Conservation (phyloP, 1,284 basidiomycete genomes). For the Boletus hoseneyae region DNA sequence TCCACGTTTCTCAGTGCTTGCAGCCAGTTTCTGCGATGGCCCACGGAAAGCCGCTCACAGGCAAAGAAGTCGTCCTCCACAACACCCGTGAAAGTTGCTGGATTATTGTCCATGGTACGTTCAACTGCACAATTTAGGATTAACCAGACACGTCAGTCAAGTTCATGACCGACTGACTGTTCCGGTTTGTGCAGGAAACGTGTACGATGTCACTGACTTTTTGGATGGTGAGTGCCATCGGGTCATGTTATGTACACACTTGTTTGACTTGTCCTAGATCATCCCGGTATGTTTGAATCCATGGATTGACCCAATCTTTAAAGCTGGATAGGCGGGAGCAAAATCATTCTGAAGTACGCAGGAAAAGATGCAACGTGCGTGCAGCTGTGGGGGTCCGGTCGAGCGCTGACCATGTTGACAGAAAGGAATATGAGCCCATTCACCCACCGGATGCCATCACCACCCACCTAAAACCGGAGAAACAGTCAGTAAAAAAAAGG, state of each 20-base stretch:
- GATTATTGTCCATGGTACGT: slow-evolving; percentile 83
- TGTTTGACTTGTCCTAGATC: slow-evolving; percentile 42
- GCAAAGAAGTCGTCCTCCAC: slow-evolving; percentile 64
- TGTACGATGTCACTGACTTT: slow-evolving; percentile 79
- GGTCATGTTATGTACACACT: slow-evolving; percentile 4
- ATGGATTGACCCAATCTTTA: neutral
- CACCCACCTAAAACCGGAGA: slow-evolving; percentile 74
- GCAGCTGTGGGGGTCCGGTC: no score
- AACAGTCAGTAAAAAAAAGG: slow-evolving; percentile 50
- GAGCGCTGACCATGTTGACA: slow-evolving; percentile 10
- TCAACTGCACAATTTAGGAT: neutral
- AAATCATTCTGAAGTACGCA: slow-evolving; percentile 67
- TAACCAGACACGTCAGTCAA: neutral
- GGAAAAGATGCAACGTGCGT: slow-evolving; percentile 73
- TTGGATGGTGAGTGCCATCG: slow-evolving; percentile 45
- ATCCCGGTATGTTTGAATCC: slow-evolving; percentile 49
- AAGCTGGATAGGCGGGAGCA: slow-evolving; percentile 47
- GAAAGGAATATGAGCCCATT: slow-evolving; percentile 75
- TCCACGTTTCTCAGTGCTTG: neutral
- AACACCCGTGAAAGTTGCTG: slow-evolving; percentile 75
- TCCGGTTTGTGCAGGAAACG: slow-evolving; percentile 42
- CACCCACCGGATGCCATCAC: slow-evolving; percentile 88
- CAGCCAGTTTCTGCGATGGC: slow-evolving; percentile 15
- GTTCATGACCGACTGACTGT: slow-evolving; percentile 3
- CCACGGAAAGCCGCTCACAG: slow-evolving; percentile 22